These are phyloP conservation scores for Auriculariales sp. DNA, from an alignment of 768 basidiomycete species.

Conservation along the genomic window DNA sequence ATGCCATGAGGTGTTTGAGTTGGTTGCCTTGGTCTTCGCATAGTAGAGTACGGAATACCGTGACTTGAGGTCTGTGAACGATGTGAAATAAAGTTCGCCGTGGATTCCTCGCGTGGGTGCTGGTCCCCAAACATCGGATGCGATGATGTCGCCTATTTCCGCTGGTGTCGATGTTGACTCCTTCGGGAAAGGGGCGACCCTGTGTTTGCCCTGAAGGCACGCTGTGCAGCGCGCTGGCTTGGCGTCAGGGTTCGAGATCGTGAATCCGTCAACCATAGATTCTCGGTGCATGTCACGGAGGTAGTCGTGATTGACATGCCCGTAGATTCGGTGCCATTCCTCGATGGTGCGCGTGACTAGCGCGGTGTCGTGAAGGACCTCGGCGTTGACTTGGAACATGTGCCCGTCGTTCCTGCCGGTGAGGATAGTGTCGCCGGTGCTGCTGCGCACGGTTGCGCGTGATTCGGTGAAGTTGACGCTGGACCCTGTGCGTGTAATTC, in stretches of 20 bases:
- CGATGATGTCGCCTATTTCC: constrained; percentile 8
- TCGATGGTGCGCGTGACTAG: not conserved
- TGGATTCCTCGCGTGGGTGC: constrained; percentile 9
- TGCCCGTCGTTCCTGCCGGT: not conserved
- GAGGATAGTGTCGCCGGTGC: too few species aligned
- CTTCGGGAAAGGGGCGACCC: constrained; percentile 6
- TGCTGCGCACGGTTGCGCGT: not conserved
- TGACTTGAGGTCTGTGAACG: constrained; percentile 9
- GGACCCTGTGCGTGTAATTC: too few species aligned
- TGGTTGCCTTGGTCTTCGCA: constrained; percentile 2
- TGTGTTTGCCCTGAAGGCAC: constrained; percentile 6
- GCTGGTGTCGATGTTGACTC: constrained; percentile 2
- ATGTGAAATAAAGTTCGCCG: constrained; percentile 9
- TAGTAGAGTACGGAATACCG: constrained; percentile 6
- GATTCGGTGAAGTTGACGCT: not conserved
- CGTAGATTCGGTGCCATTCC: not conserved
- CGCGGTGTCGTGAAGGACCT: too few species aligned
- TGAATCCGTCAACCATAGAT: not conserved
- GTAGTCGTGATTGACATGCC: not conserved
- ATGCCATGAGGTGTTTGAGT: not conserved
- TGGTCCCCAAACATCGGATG: constrained; percentile 16
- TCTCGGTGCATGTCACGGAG: not conserved
- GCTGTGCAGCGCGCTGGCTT: constrained; percentile 1
- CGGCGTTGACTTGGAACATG: not conserved
- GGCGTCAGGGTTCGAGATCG: not conserved